These are phyloP conservation scores for Salix viminalis DNA, from an alignment of 345 rosid genomes.

Conservation along the genomic window DNA sequence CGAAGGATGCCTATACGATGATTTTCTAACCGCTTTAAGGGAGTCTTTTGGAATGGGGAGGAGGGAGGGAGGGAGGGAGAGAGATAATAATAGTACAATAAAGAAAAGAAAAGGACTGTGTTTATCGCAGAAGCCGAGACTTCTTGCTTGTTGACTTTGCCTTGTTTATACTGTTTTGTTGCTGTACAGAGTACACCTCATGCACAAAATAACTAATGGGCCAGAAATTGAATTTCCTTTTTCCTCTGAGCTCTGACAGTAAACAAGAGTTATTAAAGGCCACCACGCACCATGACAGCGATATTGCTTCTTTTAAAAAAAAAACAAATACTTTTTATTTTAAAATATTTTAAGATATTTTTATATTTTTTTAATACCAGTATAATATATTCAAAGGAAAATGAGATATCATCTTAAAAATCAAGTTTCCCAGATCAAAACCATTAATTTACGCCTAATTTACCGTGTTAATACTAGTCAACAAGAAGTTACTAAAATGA, in stretches of 20 bases:
- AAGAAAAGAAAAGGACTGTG: background rate
- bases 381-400: too few relatives aligned
- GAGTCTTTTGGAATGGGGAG: background rate
- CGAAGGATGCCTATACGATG: conserved; percentile 2
- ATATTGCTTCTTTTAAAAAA: too few relatives aligned
- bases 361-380: too few relatives aligned
- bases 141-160: conserved; percentile 39
- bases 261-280: background rate
- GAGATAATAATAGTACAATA: background rate
- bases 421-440: too few relatives aligned
- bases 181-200: background rate
- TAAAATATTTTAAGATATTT: too few relatives aligned
- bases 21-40: conserved; percentile 15
- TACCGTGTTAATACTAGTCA: too few relatives aligned
- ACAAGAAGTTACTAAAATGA: too few relatives aligned
- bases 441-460: too few relatives aligned
- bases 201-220: background rate
- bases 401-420: too few relatives aligned
- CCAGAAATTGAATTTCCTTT: background rate
- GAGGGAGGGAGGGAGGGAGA: background rate
- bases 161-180: conserved; percentile 3
- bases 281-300: too few relatives aligned
- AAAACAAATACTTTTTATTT: too few relatives aligned
- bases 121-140: conserved; percentile 6
- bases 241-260: background rate